phyloP scores from a whole-genome alignment of 78 protist species.

The Tieghemostelium lacteum region DNA sequence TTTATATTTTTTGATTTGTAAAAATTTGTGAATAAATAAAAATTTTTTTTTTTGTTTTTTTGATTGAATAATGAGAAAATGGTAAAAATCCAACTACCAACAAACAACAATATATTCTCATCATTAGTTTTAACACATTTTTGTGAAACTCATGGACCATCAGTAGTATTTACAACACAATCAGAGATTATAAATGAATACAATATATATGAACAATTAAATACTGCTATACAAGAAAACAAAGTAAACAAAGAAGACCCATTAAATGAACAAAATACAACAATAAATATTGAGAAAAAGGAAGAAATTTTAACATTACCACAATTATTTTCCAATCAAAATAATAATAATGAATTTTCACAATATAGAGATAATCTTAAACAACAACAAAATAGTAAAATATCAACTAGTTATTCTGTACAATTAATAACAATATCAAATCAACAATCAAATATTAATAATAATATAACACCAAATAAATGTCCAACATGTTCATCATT shows the following conservation, averaged over 20 bases:
- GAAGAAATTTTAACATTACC: too few relatives aligned
- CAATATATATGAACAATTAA: too few relatives aligned
- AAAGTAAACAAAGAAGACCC: neutral
- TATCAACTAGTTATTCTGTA: neutral
- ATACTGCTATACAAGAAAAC: neutral
- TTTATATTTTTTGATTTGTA: too few relatives aligned
- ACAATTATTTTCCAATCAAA: neutral
- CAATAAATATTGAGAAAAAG: too few relatives aligned
- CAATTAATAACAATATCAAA: slow-evolving; percentile 1
- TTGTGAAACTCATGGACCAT: slow-evolving; percentile 76
- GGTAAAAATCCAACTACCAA: too few relatives aligned
- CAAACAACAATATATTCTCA: too few relatives aligned
- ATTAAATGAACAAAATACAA: neutral
- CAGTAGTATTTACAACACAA: slow-evolving; percentile 63
- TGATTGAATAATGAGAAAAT: too few relatives aligned
- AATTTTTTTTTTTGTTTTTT: too few relatives aligned
- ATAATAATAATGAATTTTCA: neutral
- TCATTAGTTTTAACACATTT: slow-evolving; percentile 58
- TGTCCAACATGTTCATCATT: slow-evolving; percentile 72
- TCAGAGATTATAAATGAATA: slow-evolving; percentile 2
- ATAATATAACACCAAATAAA: neutral
- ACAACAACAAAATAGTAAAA: neutral
- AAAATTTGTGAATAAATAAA: too few relatives aligned
- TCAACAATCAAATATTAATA: neutral
- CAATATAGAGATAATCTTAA: neutral